Percentiles rank a stretch among this genome's conserved stretches.
phyloP scores from a whole-genome alignment of 257 asterid species.

The Eucommia ulmoides region DNA sequence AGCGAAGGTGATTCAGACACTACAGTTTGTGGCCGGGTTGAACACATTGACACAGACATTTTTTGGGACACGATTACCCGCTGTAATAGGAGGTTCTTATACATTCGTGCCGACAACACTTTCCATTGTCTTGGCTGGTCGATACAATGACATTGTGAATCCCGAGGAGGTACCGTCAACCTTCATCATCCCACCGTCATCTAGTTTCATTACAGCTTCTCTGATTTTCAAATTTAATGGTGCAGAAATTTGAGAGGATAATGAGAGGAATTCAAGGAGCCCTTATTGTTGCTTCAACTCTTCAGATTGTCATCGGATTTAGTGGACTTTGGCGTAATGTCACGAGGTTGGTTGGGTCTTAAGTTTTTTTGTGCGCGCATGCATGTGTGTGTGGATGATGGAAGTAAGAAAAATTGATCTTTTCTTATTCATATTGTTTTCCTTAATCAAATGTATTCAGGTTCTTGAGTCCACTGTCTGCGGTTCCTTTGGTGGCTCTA shows the following conservation, averaged over 20 bases:
- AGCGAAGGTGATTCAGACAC: slow-evolving; percentile 78
- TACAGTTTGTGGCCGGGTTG: slow-evolving; percentile 88
- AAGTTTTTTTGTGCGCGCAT: no score
- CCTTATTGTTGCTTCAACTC: slow-evolving; percentile 77
- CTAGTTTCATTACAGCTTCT: no score
- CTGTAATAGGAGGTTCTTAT: slow-evolving; percentile 75
- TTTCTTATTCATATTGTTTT: no score
- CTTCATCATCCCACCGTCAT: no score
- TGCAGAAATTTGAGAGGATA: slow-evolving; percentile 57
- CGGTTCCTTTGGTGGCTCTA: slow-evolving; percentile 74
- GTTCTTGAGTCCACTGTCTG: slow-evolving; percentile 70
- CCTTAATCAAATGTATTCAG: no score
- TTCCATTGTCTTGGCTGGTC: slow-evolving; percentile 69
- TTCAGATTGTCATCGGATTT: slow-evolving; percentile 80
- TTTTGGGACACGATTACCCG: slow-evolving; percentile 82
- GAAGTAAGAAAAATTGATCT: no score
- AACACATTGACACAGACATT: slow-evolving; percentile 63
- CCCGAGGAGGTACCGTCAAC: slow-evolving; percentile 70
- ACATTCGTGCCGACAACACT: slow-evolving; percentile 80
- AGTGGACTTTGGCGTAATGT: slow-evolving; percentile 93
- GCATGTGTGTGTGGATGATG: no score
- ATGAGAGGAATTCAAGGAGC: slow-evolving; percentile 93
- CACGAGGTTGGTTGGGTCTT: slow-evolving; percentile 33
- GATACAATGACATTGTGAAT: slow-evolving; percentile 38
- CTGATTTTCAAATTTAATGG: no score